Evolutionary conservation across 1,284 basidiomycete genomes (phyloP), one percentile per base, ranked within the genome.

Genomic region (Vanrija sp.): DNA sequence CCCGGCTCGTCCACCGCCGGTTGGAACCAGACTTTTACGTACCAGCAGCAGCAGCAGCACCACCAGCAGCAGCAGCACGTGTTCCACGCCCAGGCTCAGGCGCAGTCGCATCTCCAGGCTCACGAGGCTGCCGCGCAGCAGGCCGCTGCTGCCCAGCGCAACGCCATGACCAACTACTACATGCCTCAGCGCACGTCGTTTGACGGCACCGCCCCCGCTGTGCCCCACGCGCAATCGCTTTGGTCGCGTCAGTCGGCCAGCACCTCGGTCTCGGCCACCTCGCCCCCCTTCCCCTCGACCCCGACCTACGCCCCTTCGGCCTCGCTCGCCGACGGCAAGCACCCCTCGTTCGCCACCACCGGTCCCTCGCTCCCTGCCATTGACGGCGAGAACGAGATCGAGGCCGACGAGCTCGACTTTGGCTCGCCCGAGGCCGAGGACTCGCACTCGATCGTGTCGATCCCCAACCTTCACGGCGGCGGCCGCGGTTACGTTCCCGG

Each of bases 401-500:
- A 52, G 7, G 48, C 50, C 14, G 40, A 51, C 39, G 34, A 40
- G 19, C 42, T 48, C 34, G 54, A 62, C 26, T 34, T 34, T 59
- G 54, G 42, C 55, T 58, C 46, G 40, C 52, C 38, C 29, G 55
- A 39, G 19, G 51, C 45, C 47, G 43, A 52, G 21, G 46, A 49
- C 58, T 15, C 34, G 12, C 34, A 15, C 34, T 45, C 63, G 8
- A 54, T 49, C 40, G 54, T 65, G 44, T 51, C 68, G 15, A 52
- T 75, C 46, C 57, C 72, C 58, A 76, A 76, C 55, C 63, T 69
- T 18, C 65, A 74, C 52, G 75, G 74, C 19, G 75, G 75, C 39
- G 75, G 75, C 45, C 67, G 75, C 38, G 75, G 75, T 5, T 77
- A 77, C 57, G 65, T 76, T 19, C 75, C 75, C 16, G 75, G 75